These are phyloP conservation scores for Beauveria australis DNA, from an alignment of 2,329 filamentous ascomycete genomes.

Conservation along the genomic window DNA sequence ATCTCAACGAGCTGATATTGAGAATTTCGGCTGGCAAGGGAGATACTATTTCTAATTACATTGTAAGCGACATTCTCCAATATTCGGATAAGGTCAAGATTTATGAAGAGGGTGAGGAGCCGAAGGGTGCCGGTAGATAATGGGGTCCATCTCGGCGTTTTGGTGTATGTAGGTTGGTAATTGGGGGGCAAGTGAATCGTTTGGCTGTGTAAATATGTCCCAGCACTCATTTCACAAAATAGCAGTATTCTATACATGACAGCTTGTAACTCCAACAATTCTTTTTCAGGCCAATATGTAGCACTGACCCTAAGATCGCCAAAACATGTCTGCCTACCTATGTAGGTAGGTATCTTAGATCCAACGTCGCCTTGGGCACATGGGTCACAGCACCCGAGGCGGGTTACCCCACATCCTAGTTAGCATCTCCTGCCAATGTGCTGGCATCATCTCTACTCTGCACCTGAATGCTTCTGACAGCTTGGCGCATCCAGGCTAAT, in stretches of 20 bases:
- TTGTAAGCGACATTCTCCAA: constrained; percentile 72
- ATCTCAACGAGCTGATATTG: constrained; percentile 83
- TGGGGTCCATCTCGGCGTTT: background rate
- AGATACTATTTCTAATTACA: constrained; percentile 65
- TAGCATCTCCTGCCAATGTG: background rate
- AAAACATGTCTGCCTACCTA: background rate
- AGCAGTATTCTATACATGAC: background rate
- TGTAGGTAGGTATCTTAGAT: background rate
- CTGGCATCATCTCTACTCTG: background rate
- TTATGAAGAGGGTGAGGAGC: constrained; percentile 49
- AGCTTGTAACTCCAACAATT: background rate
- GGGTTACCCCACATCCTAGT: constrained; percentile 9
- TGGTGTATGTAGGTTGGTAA: background rate
- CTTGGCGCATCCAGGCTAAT: background rate
- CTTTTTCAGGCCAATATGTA: background rate
- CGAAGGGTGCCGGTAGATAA: background rate
- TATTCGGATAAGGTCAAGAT: constrained; percentile 82
- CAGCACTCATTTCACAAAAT: background rate
- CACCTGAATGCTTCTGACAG: background rate
- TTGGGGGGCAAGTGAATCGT: background rate
- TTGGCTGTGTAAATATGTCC: background rate
- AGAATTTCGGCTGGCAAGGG: constrained; percentile 80
- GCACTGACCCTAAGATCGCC: background rate
- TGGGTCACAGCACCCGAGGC: constrained; percentile 6
- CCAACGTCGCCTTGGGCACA: background rate